Conservation (phyloP, 1,139 yeast species). For the Tardiomyces blankii region DNA sequence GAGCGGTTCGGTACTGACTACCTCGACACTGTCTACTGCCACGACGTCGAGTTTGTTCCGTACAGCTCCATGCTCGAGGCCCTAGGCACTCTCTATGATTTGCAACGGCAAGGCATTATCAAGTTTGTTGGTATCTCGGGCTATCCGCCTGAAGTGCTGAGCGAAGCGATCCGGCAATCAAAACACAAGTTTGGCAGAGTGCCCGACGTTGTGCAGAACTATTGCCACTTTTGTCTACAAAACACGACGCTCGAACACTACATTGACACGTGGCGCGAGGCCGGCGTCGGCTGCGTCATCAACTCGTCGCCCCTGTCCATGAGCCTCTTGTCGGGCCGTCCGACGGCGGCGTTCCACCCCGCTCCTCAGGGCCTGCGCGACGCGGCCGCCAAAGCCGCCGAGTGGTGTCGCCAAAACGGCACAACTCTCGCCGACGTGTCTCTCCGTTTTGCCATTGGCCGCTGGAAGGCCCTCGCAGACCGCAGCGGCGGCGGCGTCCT, state of each 20-base stretch:
- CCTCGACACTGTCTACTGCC: conserved; percentile 73
- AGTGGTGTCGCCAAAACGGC: conserved; percentile 29
- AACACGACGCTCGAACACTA: conserved; percentile 45
- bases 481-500: conserved; percentile 11
- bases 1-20: conserved; percentile 53
- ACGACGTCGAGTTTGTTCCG: conserved; percentile 76
- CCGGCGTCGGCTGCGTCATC: conserved; percentile 46
- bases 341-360: conserved; percentile 75
- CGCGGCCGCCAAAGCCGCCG: conserved; percentile 45
- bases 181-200: conserved; percentile 27
- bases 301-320: conserved; percentile 84
- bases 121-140: conserved; percentile 73
- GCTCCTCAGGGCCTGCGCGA: conserved; percentile 49
- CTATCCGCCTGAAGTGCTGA: conserved; percentile 63
- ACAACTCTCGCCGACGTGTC: conserved; percentile 75
- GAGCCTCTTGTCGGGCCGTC: conserved; percentile 64
- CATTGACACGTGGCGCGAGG: conserved; percentile 41
- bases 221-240: conserved; percentile 77
- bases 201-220: conserved; percentile 66
- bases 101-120: conserved; percentile 57
- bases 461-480: conserved; percentile 34
- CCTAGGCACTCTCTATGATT: conserved; percentile 40
- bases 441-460: conserved; percentile 57
- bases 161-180: conserved; percentile 27
- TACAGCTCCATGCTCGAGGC: conserved; percentile 50